phyloP scores from a whole-genome alignment of 2,329 filamentous ascomycete genomes.

The Eutypa lata region DNA sequence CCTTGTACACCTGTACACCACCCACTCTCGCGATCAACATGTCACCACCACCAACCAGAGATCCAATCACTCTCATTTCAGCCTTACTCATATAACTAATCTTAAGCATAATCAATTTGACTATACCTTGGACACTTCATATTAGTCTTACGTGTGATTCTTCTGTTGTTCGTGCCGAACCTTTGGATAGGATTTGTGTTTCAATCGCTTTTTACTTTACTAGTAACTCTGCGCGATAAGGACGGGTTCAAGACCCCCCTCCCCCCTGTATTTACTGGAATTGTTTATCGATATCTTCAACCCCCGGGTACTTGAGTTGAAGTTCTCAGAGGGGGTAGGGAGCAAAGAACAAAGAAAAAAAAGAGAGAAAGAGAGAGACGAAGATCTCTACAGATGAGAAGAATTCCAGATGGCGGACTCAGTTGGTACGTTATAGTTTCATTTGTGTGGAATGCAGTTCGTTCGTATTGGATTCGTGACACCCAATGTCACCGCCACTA shows the following conservation, averaged over 20 bases:
- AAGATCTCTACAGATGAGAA: neutral
- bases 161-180: too few relatives aligned
- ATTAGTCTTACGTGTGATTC: too few relatives aligned
- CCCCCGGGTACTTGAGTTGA: too few relatives aligned
- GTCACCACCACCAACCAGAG: neutral
- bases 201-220: too few relatives aligned
- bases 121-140: neutral
- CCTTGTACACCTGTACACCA: neutral
- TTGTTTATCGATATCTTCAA: too few relatives aligned
- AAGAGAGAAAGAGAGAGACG: conserved; percentile 2
- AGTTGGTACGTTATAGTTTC: conserved; percentile 41
- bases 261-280: too few relatives aligned
- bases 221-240: too few relatives aligned
- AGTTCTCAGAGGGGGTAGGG: neutral
- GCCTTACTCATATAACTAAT: neutral
- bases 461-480: conserved; percentile 9
- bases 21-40: neutral
- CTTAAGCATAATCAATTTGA: neutral
- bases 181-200: too few relatives aligned
- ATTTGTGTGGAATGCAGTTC: conserved; percentile 9
- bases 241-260: too few relatives aligned
- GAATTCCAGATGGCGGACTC: conserved; percentile 44
- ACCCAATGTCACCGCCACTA: neutral
- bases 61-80: neutral
- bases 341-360: conserved; percentile 5